Base-by-base conservation (phyloP, 208 protist genomes). In the Leishmania mexicana region DNA sequence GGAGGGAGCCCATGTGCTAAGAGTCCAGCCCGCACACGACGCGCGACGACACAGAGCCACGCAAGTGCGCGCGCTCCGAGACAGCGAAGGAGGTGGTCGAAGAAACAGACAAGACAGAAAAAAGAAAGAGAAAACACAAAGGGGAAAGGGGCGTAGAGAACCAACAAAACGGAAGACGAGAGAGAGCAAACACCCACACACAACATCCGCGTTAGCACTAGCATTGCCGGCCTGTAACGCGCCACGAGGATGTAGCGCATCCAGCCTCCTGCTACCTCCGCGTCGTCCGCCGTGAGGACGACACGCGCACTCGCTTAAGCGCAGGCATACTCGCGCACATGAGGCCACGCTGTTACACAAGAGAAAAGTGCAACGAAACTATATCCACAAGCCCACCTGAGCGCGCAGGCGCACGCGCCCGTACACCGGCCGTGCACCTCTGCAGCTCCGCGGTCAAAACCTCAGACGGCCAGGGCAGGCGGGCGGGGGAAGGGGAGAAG, bases 81-180 rank as follows among this genome's bases (percentile, higher is more conserved):
- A 47, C n/a, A 75, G 35, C 49, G 49, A 53, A 53, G 49, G 11
- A 53, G 49, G 49, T 53, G 49, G 49, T 38, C 45, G 58, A 31
- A 31, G 28, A 49, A 76, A 65, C 49, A 73, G 75, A 76, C 70
- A 75, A 6, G 40, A 42, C 40, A 1, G 19, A 81, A 17, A 72
- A 38, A 38, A 67, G 60, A 28, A 0, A 42, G 40, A 42, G 40
- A 42, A n/a, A 67, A 40, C 60, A 65, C 31, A 65, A 35, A 65
- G 0, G 11, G n/a, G 7, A 65, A 7, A 6, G 31, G 7, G 1
- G 58, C 19, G 11, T 8, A 65, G n/a, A 65, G 35, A 70, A 84
- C 24, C 75, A 74, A 58, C 53, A 78, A 42, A 74, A 58, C 10
- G 6, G 51, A 74, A 78, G 64, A 10, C 64, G 45, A 42, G 17